Evolutionary conservation across 139 green algal species (phyloP), one percentile per base, ranked within the genome.

Genomic region (Chlamydomonas sp.): DNA sequence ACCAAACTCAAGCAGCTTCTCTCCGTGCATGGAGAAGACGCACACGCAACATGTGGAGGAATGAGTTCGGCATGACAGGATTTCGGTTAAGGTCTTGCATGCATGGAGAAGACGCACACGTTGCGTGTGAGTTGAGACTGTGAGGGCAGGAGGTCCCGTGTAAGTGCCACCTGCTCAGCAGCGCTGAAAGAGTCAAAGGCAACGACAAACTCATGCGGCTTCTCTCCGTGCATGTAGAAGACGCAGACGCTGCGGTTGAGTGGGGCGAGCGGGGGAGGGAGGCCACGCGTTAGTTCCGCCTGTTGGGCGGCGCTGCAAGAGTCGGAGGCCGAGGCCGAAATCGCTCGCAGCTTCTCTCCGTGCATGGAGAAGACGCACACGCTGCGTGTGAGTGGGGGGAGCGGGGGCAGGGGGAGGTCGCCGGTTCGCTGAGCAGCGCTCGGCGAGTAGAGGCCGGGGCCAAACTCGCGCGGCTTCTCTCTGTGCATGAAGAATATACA

Each of bases 391-490:
- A n/a, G n/a, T n/a, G n/a, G n/a, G n/a, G 5, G 5, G 22, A 69
- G 35, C n/a, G 62, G 36, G 3, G 37, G 3, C 3, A 30, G 16
- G 8, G 37, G 8, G 3, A n/a, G 5, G n/a, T 10, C 16, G 26
- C 62, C 3, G 20, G 38, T 34, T 20, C 43, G 33, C 34, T 63
- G 36, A n/a, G 47, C 70, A 20, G 8, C 24, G 20, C 6, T 29
- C 59, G 62, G 39, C 31, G 65, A 47, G 5, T 30, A 30, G 6
- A 33, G 8, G 10, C 59, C 59, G 31, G 43, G 39, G 10, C 59
- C 82, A 34, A 96, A 83, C 35, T 81, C 70, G 6, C 61, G 67
- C 59, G 81, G 69, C 37, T 70, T 72, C 48, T 85, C 69, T 3
- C 80, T 77, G 30, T 79, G 75, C 73, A 88, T 71, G 24, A 26